Evolutionary conservation across 1,284 basidiomycete genomes (phyloP).

Genomic region (Moesziomyces parantarcticus): DNA sequence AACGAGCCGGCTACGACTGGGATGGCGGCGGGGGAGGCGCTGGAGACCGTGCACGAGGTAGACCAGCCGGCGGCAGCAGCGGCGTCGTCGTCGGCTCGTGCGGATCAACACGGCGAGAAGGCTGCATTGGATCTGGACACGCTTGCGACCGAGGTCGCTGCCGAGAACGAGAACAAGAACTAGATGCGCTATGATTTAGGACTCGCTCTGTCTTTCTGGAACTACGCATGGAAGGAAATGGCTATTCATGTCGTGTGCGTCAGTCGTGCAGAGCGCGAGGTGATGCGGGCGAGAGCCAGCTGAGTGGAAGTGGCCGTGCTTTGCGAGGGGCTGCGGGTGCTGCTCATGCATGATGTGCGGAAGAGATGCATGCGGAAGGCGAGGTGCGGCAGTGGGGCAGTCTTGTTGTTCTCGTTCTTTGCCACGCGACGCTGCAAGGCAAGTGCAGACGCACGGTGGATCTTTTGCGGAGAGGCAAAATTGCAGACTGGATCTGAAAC

Average conservation of each 20-base stretch:
- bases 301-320: no score
- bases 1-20: background rate
- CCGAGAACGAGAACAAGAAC: background rate
- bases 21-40: background rate
- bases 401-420: background rate
- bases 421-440: background rate
- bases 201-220: background rate
- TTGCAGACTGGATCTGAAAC: background rate
- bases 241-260: no score
- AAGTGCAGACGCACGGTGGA: no score
- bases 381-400: no score
- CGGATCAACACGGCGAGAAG: background rate
- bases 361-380: background rate
- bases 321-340: background rate
- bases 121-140: background rate
- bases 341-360: no score
- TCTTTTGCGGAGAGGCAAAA: background rate
- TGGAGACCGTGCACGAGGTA: slow-evolving; percentile 1
- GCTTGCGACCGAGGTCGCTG: background rate
- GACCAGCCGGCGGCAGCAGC: background rate
- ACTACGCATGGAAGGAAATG: no score
- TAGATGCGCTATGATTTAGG: background rate
- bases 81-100: background rate
- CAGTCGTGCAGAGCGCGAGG: no score
- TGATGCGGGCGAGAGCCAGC: no score